Evolutionary conservation across 2,329 filamentous ascomycete species (phyloP), one percentile per base, ranked within the genome.

Genomic region (Purpureocillium lavendulum): DNA sequence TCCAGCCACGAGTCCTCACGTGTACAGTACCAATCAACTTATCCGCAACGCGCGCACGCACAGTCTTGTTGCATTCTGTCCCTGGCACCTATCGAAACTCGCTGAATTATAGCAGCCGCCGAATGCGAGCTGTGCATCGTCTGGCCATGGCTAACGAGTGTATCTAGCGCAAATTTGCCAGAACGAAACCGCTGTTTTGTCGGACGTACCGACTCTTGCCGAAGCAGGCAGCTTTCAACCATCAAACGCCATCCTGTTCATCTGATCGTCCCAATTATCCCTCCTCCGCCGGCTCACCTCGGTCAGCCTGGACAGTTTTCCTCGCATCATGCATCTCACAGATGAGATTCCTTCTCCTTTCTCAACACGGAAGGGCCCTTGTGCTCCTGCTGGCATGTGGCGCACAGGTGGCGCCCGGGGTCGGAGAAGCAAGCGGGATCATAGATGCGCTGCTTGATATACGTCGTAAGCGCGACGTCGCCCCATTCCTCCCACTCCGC

Each of bases 401-500:
- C n/a, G 43, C 32, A 65, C 46, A 64, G 49, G 40, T 52, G 54
- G 17, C 50, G 52, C 45, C 53, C 56, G 14, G 58, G 49, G 39
- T 66, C 64, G 28, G 48, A 52, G 44, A 67, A 67, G 54, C 58
- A 61, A 39, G 59, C 49, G n/a, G 78, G 78, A 53, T 82, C 70
- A 53, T 82, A 82, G 49, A 80, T 66, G 49, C 60, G 67, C 49
- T 70, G 62, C 68, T 75, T 73, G 64, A 82, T 81, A 62, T 60
- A 81, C 44, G 68, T 66, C 32, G 66, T 74, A 49, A 82, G 61
- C 39, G 73, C 72, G 30, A 79, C 75, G 51, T 82, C 77, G 38
- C 77, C 77, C 77, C 77, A 81, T 61, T 82, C 78, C 61, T 82
- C 77, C 76, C 82, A 87, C 59, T 82, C 77, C 44, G 79, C 64